These are phyloP conservation scores for Apiospora kogelbergensis DNA, from an alignment of 2,329 filamentous ascomycete genomes.

Conservation along the genomic window DNA sequence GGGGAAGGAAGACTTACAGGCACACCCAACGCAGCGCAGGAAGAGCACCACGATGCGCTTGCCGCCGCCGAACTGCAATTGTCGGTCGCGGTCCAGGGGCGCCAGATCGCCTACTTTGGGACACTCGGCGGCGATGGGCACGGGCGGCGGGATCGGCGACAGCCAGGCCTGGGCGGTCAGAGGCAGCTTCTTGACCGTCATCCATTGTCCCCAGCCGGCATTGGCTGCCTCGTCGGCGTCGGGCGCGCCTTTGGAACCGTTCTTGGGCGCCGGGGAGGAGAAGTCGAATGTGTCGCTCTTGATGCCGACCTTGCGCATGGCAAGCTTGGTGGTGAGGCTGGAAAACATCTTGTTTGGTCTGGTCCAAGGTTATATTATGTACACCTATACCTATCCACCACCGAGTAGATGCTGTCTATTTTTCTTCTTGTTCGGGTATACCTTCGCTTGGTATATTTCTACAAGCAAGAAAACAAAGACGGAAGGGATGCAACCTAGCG, in stretches of 20 bases:
- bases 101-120: conserved; percentile 49
- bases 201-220: conserved; percentile 40
- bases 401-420: not conserved
- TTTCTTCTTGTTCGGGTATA: not conserved
- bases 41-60: conserved; percentile 50
- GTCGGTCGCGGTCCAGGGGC: conserved; percentile 46
- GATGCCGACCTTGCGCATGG: conserved; percentile 56
- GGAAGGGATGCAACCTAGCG: not conserved
- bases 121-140: conserved; percentile 41
- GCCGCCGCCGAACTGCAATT: conserved; percentile 44
- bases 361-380: not conserved
- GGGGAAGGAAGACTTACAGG: conserved; percentile 41
- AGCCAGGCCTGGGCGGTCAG: conserved; percentile 55
- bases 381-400: not conserved
- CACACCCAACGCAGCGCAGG: conserved; percentile 55
- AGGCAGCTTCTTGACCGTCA: conserved; percentile 49
- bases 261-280: conserved; percentile 31
- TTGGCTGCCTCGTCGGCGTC: conserved; percentile 29
- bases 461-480: not conserved
- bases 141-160: conserved; percentile 49
- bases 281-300: conserved; percentile 50
- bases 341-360: conserved; percentile 50
- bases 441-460: not conserved
- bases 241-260: conserved; percentile 28
- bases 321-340: conserved; percentile 56